phyloP scores from a whole-genome alignment of 2,329 filamentous ascomycete species.

The Arachnomyces sp. region DNA sequence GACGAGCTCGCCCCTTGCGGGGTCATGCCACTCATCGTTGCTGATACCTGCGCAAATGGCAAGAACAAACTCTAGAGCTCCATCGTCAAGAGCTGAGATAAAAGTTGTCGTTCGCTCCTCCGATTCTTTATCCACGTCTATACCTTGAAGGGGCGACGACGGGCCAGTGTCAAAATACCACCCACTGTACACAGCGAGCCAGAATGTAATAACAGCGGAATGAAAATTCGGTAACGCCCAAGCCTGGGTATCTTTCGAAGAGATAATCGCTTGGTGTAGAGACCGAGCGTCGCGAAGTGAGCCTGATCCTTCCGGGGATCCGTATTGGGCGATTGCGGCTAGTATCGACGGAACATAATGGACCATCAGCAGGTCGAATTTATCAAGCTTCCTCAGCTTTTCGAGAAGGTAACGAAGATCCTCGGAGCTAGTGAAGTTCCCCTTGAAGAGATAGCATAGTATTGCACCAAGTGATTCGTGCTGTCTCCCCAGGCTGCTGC shows the following conservation, averaged over 20 bases:
- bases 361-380: slow-evolving; percentile 64
- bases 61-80: slow-evolving; percentile 85
- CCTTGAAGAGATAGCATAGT: slow-evolving; percentile 68
- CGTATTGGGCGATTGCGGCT: slow-evolving; percentile 67
- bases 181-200: slow-evolving; percentile 88
- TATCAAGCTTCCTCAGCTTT: slow-evolving; percentile 60
- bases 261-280: slow-evolving; percentile 60
- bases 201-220: slow-evolving; percentile 71
- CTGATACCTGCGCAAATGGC: slow-evolving; percentile 75
- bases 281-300: slow-evolving; percentile 61
- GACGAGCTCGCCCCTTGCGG: slow-evolving; percentile 72
- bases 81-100: slow-evolving; percentile 70
- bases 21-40: slow-evolving; percentile 76
- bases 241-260: slow-evolving; percentile 55
- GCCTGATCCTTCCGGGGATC: slow-evolving; percentile 63
- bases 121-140: slow-evolving; percentile 60
- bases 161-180: slow-evolving; percentile 71
- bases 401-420: slow-evolving; percentile 68
- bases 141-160: slow-evolving; percentile 49
- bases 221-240: slow-evolving; percentile 71
- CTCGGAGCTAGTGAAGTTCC: slow-evolving; percentile 57
- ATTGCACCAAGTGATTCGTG: slow-evolving; percentile 84
- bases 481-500: slow-evolving; percentile 71
- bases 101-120: slow-evolving; percentile 65
- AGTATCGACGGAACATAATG: slow-evolving; percentile 78